Conservation (phyloP, 1,139 yeast genomes). For the Kluyveromyces sp. region DNA sequence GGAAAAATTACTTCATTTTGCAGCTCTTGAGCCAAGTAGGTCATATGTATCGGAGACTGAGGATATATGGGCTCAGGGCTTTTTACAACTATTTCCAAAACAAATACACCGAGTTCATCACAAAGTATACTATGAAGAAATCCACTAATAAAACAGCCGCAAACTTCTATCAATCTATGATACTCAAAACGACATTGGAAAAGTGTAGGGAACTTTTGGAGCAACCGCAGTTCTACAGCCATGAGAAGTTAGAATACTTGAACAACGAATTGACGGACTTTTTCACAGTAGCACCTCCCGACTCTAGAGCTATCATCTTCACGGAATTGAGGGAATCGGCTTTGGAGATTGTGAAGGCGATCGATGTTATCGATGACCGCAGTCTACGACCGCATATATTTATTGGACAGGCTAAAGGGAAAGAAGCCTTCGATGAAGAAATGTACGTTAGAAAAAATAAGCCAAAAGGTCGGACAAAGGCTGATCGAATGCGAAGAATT, state of each 20-base stretch:
- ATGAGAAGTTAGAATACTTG: conserved; percentile 65
- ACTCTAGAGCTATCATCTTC: conserved; percentile 76
- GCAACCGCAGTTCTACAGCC: conserved; percentile 49
- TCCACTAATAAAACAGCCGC: conserved; percentile 53
- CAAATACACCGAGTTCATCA: conserved; percentile 50
- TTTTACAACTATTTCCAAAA: conserved; percentile 61
- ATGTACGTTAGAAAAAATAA: conserved; percentile 37
- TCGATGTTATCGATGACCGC: conserved; percentile 41
- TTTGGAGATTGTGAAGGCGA: conserved; percentile 65
- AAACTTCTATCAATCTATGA: conserved; percentile 48
- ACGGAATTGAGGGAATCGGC: conserved; percentile 89
- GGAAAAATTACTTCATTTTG: conserved; percentile 57
- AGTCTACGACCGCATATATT: conserved; percentile 72
- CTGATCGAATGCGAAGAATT: conserved; percentile 31
- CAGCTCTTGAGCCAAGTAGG: conserved; percentile 70
- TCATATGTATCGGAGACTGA: conserved; percentile 57
- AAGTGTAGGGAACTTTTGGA: conserved; percentile 40
- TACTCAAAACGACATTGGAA: conserved; percentile 40
- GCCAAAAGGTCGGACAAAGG: conserved; percentile 38
- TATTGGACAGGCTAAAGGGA: conserved; percentile 71
- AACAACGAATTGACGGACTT: conserved; percentile 52
- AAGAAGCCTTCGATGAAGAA: conserved; percentile 56
- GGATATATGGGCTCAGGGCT: conserved; percentile 75
- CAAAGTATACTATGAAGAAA: conserved; percentile 44
- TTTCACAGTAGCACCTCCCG: conserved; percentile 37